A percentile compares a stretch with the other conserved stretches of the same genome.
These are phyloP conservation scores for Mallotus repandus DNA, from an alignment of 441 rosid species.

Conservation along the genomic window DNA sequence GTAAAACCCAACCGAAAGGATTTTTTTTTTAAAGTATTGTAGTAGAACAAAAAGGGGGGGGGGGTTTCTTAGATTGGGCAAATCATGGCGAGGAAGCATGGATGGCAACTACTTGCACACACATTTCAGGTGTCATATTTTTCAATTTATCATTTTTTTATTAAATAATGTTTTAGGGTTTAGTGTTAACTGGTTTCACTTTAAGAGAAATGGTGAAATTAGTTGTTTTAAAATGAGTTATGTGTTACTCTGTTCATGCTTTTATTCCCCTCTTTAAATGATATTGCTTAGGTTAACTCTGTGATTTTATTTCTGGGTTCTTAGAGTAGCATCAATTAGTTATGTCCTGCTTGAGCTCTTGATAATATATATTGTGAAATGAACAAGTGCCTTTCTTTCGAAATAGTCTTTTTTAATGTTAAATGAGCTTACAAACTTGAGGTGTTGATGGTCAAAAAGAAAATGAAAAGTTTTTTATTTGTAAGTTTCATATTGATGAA, in stretches of 20 bases:
- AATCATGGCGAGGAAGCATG: slow-evolving; percentile 91
- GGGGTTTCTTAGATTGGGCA: slow-evolving; percentile 18
- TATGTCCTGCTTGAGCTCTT: neutral
- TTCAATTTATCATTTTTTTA: neutral
- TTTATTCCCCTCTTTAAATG: neutral
- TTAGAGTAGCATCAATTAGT: neutral
- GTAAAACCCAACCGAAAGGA: neutral
- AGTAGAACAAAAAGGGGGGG: neutral
- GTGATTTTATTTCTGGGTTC: too few relatives aligned
- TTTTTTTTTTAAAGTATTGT: neutral
- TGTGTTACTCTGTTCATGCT: neutral
- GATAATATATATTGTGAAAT: neutral
- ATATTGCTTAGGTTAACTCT: neutral
- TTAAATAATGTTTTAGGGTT: slow-evolving; percentile 1
- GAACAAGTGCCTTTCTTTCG: neutral
- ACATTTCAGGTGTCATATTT: slow-evolving; percentile 59
- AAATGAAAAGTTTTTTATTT: neutral
- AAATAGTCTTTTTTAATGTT: too few relatives aligned
- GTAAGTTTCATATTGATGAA: neutral
- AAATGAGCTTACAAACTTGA: neutral
- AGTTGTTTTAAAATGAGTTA: neutral
- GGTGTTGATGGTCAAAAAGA: neutral
- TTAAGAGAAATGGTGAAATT: neutral
- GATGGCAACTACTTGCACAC: slow-evolving; percentile 98
- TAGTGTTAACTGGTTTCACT: neutral